Evolutionary conservation across 176 grass and related monocot genomes (phyloP).

Genomic region (Canna indica): DNA sequence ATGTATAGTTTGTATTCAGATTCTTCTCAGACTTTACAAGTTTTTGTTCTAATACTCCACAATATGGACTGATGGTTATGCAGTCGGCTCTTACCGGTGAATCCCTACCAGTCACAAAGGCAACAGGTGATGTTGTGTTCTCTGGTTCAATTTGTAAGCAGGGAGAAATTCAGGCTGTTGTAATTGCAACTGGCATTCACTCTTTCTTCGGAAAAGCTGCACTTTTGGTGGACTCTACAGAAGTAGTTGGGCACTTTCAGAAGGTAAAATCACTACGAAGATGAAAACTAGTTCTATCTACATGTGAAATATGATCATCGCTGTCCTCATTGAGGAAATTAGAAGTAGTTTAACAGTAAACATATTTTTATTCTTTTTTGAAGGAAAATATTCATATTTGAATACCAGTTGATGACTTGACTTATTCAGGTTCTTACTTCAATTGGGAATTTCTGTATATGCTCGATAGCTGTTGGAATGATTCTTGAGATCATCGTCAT

Average conservation of each 20-base stretch:
- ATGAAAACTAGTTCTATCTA: too few species aligned
- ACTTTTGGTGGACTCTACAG: slow-evolving; percentile 65
- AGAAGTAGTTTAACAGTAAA: not conserved
- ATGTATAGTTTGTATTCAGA: not conserved
- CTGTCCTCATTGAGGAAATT: not conserved
- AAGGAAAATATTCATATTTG: not conserved
- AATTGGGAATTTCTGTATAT: slow-evolving; percentile 92
- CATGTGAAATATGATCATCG: not conserved
- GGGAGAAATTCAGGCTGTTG: slow-evolving; percentile 64
- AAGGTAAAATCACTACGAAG: slow-evolving; percentile 32
- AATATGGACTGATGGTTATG: slow-evolving; percentile 4
- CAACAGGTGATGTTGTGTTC: slow-evolving; percentile 47
- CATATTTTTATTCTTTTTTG: not conserved
- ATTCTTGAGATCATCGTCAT: slow-evolving; percentile 77
- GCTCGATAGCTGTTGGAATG: slow-evolving; percentile 61
- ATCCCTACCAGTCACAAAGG: slow-evolving; percentile 65
- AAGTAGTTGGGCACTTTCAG: slow-evolving; percentile 69
- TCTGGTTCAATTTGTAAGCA: slow-evolving; percentile 74
- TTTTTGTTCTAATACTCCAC: not conserved
- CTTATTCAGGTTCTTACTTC: slow-evolving; percentile 60
- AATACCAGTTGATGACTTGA: slow-evolving; percentile 2
- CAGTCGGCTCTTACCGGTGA: slow-evolving; percentile 73
- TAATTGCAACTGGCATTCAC: slow-evolving; percentile 49
- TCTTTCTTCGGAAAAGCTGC: slow-evolving; percentile 74
- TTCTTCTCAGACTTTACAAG: not conserved